Percentiles rank a stretch among this genome's conserved stretches.
Evolutionary conservation across 805 yeast genomes (phyloP).

Genomic region (Ogataea siamensis): DNA sequence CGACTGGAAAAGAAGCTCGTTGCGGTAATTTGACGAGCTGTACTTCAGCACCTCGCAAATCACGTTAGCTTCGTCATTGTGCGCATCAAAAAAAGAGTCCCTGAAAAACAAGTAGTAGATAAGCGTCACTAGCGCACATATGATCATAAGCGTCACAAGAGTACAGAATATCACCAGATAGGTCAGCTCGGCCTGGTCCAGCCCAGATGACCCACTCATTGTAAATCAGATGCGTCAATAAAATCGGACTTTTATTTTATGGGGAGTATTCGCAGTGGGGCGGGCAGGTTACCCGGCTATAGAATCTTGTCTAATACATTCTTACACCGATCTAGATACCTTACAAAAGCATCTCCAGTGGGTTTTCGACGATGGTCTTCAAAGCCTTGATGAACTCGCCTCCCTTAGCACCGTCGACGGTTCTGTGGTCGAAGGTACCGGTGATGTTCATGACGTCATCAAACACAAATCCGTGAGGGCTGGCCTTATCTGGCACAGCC

Average conservation of each 20-base stretch:
- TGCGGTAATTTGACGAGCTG: constrained; percentile 18
- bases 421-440: constrained; percentile 96
- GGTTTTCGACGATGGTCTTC: constrained; percentile 91
- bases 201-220: constrained; percentile 8
- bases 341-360: constrained; percentile 85
- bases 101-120: constrained; percentile 29
- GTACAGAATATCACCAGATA: constrained; percentile 29
- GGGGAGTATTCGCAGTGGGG: too few species aligned
- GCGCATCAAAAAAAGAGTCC: constrained; percentile 16
- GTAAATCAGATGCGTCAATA: not conserved
- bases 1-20: constrained; percentile 22
- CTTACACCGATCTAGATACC: constrained; percentile 5
- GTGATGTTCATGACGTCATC: constrained; percentile 90
- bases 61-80: constrained; percentile 18
- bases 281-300: not conserved
- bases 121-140: constrained; percentile 25
- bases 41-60: constrained; percentile 29
- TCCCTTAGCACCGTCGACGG: constrained; percentile 95
- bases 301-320: constrained; percentile 8
- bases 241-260: not conserved
- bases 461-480: constrained; percentile 88
- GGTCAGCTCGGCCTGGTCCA: constrained; percentile 25
- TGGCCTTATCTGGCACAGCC: constrained; percentile 88
- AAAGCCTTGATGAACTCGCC: constrained; percentile 95
- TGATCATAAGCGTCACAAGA: constrained; percentile 25